A percentile compares a stretch with the other conserved stretches of the same genome.
Conservation (phyloP, 176 grass and related monocot genomes). For the Bromus sterilis region DNA sequence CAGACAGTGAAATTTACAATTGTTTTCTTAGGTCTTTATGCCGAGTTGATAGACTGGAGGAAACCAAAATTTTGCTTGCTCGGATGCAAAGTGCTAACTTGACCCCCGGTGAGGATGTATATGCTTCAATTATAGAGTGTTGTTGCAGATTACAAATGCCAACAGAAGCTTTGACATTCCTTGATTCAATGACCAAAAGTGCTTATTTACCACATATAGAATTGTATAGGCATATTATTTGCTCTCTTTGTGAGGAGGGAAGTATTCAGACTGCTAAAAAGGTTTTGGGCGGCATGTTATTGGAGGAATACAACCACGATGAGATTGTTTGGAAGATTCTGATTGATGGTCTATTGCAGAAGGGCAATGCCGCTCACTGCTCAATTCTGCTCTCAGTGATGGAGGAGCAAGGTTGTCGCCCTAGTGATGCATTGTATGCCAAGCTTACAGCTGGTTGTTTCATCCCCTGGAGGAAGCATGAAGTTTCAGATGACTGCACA, state of each 20-base stretch:
- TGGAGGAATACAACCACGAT: slow-evolving; percentile 65
- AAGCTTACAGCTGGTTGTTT: slow-evolving; percentile 34
- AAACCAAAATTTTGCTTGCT: slow-evolving; percentile 53
- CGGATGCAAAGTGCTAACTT: slow-evolving; percentile 41
- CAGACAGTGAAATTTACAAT: slow-evolving; percentile 33
- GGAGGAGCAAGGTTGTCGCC: slow-evolving; percentile 47
- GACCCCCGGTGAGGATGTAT: slow-evolving; percentile 55
- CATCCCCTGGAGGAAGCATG: slow-evolving; percentile 23
- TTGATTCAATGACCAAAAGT: slow-evolving; percentile 60
- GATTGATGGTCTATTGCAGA: slow-evolving; percentile 60
- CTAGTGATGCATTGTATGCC: slow-evolving; percentile 38
- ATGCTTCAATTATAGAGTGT: slow-evolving; percentile 61
- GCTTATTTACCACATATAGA: slow-evolving; percentile 61
- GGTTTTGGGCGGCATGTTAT: slow-evolving; percentile 56
- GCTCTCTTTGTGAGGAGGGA: slow-evolving; percentile 61
- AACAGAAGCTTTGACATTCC: slow-evolving; percentile 60
- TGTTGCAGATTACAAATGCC: slow-evolving; percentile 57
- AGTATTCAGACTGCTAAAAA: slow-evolving; percentile 48
- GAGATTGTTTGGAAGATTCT: slow-evolving; percentile 90
- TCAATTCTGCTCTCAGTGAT: slow-evolving; percentile 51
- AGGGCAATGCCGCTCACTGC: slow-evolving; percentile 45
- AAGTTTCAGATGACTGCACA: slow-evolving; percentile 16
- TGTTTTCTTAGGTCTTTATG: slow-evolving; percentile 56
- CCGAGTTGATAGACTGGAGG: slow-evolving; percentile 61
- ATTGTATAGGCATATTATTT: slow-evolving; percentile 68